Evolutionary conservation across 1,284 basidiomycete genomes (phyloP).

Genomic region (Melampsora larici-populina): DNA sequence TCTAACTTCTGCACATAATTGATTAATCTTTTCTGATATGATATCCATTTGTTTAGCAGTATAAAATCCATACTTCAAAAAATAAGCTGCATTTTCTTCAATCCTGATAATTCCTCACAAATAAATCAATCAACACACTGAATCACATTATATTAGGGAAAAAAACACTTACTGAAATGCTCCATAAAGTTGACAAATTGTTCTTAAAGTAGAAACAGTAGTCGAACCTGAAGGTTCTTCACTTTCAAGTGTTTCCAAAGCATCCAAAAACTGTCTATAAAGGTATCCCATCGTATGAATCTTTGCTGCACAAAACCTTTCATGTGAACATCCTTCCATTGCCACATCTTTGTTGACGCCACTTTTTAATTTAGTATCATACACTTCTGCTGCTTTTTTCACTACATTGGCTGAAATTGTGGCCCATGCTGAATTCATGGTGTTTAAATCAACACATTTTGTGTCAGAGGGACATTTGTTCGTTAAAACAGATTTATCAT

Average conservation of each 20-base stretch:
- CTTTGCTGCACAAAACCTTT: slow-evolving; percentile 53
- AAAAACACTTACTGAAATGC: slow-evolving; percentile 28
- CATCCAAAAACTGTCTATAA: slow-evolving; percentile 53
- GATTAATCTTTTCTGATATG: slow-evolving; percentile 56
- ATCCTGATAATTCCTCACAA: not conserved
- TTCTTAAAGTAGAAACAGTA: slow-evolving; percentile 14
- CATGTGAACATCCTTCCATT: slow-evolving; percentile 53
- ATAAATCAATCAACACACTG: not conserved
- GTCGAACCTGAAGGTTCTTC: slow-evolving; percentile 24
- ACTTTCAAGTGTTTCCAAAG: slow-evolving; percentile 48
- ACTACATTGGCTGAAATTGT: slow-evolving; percentile 52
- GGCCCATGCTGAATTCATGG: slow-evolving; percentile 52
- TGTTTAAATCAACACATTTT: slow-evolving; percentile 50
- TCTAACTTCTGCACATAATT: slow-evolving; percentile 58
- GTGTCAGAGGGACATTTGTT: slow-evolving; percentile 49
- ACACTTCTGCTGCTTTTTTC: slow-evolving; percentile 53
- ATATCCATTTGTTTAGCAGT: slow-evolving; percentile 56
- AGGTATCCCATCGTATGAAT: slow-evolving; percentile 54
- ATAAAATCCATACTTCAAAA: slow-evolving; percentile 52
- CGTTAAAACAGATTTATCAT: slow-evolving; percentile 49
- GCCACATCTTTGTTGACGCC: slow-evolving; percentile 51
- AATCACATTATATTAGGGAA: not conserved
- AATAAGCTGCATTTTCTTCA: slow-evolving; percentile 40
- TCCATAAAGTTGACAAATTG: slow-evolving; percentile 38
- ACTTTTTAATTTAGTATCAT: slow-evolving; percentile 48